Conservation (phyloP, 768 basidiomycete genomes). For the Boletus coccyginus region DNA sequence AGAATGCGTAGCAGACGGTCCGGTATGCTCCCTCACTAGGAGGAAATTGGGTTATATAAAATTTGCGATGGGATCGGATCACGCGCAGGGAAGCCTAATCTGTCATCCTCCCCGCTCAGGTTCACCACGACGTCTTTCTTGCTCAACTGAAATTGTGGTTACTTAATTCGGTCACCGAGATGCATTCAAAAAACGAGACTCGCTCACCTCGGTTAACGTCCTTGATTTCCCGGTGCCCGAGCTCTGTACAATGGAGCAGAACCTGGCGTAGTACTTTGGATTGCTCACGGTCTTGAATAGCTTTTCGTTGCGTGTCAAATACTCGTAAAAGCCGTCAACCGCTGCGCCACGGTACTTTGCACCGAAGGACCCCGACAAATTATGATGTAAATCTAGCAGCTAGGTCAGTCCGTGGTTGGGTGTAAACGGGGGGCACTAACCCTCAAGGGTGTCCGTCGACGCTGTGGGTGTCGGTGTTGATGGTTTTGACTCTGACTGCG, state of each 20-base stretch:
- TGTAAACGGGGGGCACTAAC: background rate
- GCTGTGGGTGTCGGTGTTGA: too few relatives aligned
- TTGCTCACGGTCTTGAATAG: background rate
- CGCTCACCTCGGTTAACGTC: slow-evolving; percentile 8
- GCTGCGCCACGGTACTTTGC: slow-evolving; percentile 1
- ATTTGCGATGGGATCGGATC: slow-evolving; percentile 14
- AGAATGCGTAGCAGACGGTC: slow-evolving; percentile 7
- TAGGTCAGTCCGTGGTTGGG: background rate
- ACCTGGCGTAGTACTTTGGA: slow-evolving; percentile 2
- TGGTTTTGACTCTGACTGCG: background rate
- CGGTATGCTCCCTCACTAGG: background rate
- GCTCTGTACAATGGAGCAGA: slow-evolving; percentile 8
- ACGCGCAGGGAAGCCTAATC: slow-evolving; percentile 8
- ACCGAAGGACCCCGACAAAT: background rate
- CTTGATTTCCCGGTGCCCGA: slow-evolving; percentile 15
- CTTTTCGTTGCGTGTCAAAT: slow-evolving; percentile 10
- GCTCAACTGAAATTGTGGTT: slow-evolving; percentile 9
- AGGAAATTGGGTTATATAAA: slow-evolving; percentile 6
- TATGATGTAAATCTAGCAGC: background rate
- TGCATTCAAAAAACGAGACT: too few relatives aligned
- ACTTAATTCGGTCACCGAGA: background rate
- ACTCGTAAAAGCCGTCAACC: slow-evolving; percentile 18
- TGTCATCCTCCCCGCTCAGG: slow-evolving; percentile 1
- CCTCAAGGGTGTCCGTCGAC: too few relatives aligned
- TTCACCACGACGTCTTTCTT: slow-evolving; percentile 17